These are phyloP conservation scores for Ophiostoma perfectum DNA, from an alignment of 2,329 filamentous ascomycete genomes.

Conservation along the genomic window DNA sequence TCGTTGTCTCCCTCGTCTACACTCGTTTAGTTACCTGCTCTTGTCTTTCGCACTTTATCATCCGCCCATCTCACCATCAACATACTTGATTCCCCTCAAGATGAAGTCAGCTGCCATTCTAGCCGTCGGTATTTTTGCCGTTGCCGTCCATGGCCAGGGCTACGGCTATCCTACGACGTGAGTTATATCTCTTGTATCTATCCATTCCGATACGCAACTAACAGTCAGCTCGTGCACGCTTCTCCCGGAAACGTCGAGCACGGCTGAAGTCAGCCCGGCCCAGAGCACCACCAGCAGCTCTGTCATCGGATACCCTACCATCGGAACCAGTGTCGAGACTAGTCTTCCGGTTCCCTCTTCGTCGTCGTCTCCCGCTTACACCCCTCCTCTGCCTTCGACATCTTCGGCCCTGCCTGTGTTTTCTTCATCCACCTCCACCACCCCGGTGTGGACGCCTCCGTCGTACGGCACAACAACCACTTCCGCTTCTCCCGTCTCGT, in stretches of 20 bases:
- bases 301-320: neutral
- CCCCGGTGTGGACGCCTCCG: constrained; percentile 1
- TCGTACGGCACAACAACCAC: neutral
- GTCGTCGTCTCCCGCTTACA: neutral
- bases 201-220: neutral
- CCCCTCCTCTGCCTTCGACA: neutral
- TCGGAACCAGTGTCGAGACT: no score
- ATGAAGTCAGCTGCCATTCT: neutral
- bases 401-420: neutral
- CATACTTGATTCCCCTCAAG: neutral
- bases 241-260: neutral
- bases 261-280: neutral
- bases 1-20: neutral
- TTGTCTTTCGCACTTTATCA: neutral
- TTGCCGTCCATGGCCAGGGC: neutral
- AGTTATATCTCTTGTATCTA: neutral
- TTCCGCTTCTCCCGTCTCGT: neutral
- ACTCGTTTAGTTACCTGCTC: neutral
- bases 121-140: neutral
- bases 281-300: neutral
- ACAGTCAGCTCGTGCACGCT: neutral
- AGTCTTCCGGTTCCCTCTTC: neutral
- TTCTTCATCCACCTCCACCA: neutral
- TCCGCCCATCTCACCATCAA: neutral
- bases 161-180: constrained; percentile 9